phyloP scores from a whole-genome alignment of 306 rosid species.

The Ochetophila trinervis region DNA sequence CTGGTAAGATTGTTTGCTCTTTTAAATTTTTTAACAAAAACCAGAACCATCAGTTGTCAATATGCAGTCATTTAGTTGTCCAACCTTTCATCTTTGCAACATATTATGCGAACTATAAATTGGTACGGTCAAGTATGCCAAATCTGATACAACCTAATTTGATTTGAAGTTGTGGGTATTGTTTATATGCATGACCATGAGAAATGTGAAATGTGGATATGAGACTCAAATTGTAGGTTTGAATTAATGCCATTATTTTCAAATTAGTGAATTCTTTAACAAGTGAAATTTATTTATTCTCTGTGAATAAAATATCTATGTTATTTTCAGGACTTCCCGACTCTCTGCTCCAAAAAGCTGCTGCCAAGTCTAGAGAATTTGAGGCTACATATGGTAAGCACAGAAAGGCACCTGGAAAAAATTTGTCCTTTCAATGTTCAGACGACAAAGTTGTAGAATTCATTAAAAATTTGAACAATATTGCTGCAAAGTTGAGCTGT shows the following conservation, averaged over 20 bases:
- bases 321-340: conserved; percentile 52
- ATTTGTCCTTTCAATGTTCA: conserved; percentile 32
- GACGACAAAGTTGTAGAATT: conserved; percentile 33
- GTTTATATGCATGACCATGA: not conserved
- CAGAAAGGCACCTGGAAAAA: conserved; percentile 18
- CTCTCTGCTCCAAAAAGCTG: conserved; percentile 70
- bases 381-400: conserved; percentile 72
- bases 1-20: conserved; percentile 49
- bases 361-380: conserved; percentile 71
- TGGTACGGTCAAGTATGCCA: too few relatives aligned
- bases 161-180: not conserved
- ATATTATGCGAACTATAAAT: not conserved
- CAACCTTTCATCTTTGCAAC: not conserved
- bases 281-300: not conserved
- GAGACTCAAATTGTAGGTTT: not conserved
- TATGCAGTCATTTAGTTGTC: not conserved
- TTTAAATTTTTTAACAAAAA: not conserved
- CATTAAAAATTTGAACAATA: conserved; percentile 36
- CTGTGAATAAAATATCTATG: not conserved
- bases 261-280: not conserved
- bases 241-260: not conserved
- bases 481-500: conserved; percentile 32
- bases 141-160: not conserved
- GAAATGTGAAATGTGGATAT: not conserved
- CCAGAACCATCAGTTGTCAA: not conserved